Conservation (phyloP, 169 alveolate genomes). For the Theileria parva region DNA sequence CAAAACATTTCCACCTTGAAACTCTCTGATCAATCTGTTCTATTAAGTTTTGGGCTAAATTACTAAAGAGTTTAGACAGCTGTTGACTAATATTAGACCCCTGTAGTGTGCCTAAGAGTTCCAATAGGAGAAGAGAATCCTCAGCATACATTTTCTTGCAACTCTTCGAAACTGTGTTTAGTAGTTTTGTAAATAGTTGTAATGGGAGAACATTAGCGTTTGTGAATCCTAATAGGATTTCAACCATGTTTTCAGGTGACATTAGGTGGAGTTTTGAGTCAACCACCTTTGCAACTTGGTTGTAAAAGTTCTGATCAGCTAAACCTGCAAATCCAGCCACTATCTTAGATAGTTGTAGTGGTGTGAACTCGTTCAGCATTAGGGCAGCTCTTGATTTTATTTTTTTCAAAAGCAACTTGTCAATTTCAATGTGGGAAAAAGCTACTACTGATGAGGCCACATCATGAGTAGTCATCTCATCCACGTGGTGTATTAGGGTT, state of each 20-base stretch:
- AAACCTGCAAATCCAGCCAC: slow-evolving; percentile 49
- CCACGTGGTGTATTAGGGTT: slow-evolving; percentile 52
- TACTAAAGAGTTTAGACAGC: slow-evolving; percentile 15
- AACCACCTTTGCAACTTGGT: slow-evolving; percentile 31
- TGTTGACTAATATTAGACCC: neutral
- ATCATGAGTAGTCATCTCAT: slow-evolving; percentile 63
- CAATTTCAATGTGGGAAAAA: slow-evolving; percentile 42
- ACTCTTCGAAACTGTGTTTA: slow-evolving; percentile 24
- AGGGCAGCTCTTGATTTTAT: slow-evolving; percentile 41
- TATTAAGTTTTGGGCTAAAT: slow-evolving; percentile 19
- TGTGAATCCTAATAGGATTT: slow-evolving; percentile 47
- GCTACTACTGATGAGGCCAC: slow-evolving; percentile 59
- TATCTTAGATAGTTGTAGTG: slow-evolving; percentile 55
- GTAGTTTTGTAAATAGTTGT: slow-evolving; percentile 24
- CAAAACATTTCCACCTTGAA: slow-evolving; percentile 51
- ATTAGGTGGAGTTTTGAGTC: slow-evolving; percentile 55
- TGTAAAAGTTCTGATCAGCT: slow-evolving; percentile 51
- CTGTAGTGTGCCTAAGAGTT: slow-evolving; percentile 14
- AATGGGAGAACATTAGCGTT: slow-evolving; percentile 26
- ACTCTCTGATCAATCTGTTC: slow-evolving; percentile 61
- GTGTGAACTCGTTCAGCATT: slow-evolving; percentile 55
- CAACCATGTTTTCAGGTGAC: slow-evolving; percentile 61
- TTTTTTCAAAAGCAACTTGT: slow-evolving; percentile 51
- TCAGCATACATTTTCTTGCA: slow-evolving; percentile 61
- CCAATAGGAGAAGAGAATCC: slow-evolving; percentile 50